Percentiles rank a stretch among this genome's conserved stretches.
Evolutionary conservation across 2,329 filamentous ascomycete species (phyloP).

Genomic region (Verticillium albo-atrum): DNA sequence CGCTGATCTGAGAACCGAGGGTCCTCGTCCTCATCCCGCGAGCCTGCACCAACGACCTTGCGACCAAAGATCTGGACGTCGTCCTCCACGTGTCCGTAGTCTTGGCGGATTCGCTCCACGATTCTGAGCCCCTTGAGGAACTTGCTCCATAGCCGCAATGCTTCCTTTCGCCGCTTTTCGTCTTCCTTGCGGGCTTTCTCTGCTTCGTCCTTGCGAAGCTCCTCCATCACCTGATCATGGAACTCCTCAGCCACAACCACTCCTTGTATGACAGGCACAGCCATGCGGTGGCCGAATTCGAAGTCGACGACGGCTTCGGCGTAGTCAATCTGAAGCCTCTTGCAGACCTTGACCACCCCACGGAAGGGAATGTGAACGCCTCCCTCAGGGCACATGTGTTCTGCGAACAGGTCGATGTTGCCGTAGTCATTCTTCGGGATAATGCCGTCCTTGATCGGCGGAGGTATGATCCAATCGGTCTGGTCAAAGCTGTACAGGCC

Average conservation of each 20-base stretch:
- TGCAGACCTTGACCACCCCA: slow-evolving; percentile 75
- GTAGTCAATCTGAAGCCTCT: slow-evolving; percentile 78
- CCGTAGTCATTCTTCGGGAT: slow-evolving; percentile 95
- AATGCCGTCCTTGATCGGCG: slow-evolving; percentile 74
- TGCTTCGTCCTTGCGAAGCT: slow-evolving; percentile 72
- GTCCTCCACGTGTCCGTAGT: slow-evolving; percentile 64
- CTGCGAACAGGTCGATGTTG: slow-evolving; percentile 93
- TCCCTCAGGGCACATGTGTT: slow-evolving; percentile 84
- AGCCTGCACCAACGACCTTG: slow-evolving; percentile 17
- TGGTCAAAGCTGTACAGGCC: slow-evolving; percentile 80
- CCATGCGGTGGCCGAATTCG: slow-evolving; percentile 92
- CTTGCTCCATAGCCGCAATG: slow-evolving; percentile 77
- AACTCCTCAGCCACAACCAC: slow-evolving; percentile 85
- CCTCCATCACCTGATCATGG: slow-evolving; percentile 67
- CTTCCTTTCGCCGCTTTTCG: slow-evolving; percentile 71
- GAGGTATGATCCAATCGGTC: slow-evolving; percentile 93
- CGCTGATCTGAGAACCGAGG: not conserved
- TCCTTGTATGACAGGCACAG: slow-evolving; percentile 85
- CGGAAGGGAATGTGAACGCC: slow-evolving; percentile 79
- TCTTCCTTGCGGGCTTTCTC: slow-evolving; percentile 76
- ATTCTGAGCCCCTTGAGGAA: slow-evolving; percentile 84
- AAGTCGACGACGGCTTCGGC: slow-evolving; percentile 95
- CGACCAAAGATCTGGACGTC: slow-evolving; percentile 52
- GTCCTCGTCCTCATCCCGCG: not conserved
- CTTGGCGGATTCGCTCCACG: slow-evolving; percentile 67